phyloP scores from a whole-genome alignment of 169 alveolate species.

The Eimeria zaria region DNA sequence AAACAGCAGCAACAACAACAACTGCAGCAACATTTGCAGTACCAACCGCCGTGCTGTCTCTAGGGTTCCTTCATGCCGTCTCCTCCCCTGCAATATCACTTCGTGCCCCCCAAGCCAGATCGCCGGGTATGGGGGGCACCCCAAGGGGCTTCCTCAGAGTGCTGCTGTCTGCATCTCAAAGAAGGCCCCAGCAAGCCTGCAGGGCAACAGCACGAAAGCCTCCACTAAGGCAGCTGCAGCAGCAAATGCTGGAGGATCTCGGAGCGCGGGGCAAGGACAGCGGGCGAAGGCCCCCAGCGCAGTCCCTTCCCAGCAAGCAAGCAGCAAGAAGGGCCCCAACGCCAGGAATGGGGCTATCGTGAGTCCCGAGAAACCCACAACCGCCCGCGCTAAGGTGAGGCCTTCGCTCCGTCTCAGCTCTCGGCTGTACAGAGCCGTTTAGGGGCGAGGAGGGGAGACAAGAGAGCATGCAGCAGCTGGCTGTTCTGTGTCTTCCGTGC shows the following conservation, averaged over 20 bases:
- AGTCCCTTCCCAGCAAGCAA: neutral
- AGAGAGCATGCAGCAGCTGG: neutral
- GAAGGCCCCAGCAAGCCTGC: neutral
- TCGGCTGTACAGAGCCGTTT: neutral
- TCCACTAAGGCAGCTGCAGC: constrained; percentile 6
- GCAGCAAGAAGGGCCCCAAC: constrained; percentile 16
- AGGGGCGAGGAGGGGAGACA: neutral
- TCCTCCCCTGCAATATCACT: neutral
- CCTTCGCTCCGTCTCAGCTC: neutral
- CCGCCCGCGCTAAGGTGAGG: neutral
- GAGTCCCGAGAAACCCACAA: neutral
- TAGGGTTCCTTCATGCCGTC: constrained; percentile 12
- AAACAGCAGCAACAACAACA: neutral
- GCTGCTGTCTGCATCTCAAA: neutral
- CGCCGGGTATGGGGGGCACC: neutral
- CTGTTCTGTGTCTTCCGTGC: no score
- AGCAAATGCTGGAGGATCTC: neutral
- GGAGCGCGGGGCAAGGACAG: constrained; percentile 5
- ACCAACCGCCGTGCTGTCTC: neutral
- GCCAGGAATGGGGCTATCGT: neutral
- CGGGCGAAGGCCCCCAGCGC: neutral
- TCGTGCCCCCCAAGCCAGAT: neutral
- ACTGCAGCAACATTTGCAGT: constrained; percentile 6
- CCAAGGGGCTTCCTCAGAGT: neutral
- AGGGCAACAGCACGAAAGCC: neutral